phyloP scores from a whole-genome alignment of 2,329 filamentous ascomycete species.

The Alternaria sp. region DNA sequence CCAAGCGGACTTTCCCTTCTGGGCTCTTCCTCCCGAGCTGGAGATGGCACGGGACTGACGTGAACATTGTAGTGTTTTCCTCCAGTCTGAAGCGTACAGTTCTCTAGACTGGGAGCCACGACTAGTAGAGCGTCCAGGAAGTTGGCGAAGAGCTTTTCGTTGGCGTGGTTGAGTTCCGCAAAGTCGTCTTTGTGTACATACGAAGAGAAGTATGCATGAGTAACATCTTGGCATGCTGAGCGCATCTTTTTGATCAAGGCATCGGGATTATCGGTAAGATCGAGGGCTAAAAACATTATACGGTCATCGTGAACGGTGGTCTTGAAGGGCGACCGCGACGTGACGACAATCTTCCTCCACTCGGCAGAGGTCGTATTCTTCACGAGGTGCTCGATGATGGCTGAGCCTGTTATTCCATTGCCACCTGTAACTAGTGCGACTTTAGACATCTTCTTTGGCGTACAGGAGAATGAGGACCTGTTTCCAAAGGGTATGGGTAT shows the following conservation, averaged over 20 bases:
- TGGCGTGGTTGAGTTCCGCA: background rate
- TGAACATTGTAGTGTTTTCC: slow-evolving; percentile 14
- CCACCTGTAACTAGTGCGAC: slow-evolving; percentile 13
- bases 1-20: background rate
- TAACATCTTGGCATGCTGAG: background rate
- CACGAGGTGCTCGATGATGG: slow-evolving; percentile 12
- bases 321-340: slow-evolving; percentile 11
- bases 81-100: slow-evolving; percentile 10
- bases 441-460: background rate
- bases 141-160: slow-evolving; percentile 3
- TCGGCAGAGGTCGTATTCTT: background rate
- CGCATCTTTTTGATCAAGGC: slow-evolving; percentile 3
- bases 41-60: slow-evolving; percentile 6
- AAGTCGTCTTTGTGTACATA: slow-evolving; percentile 15
- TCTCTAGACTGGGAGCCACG: background rate
- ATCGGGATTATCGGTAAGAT: background rate
- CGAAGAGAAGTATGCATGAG: slow-evolving; percentile 16
- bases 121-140: slow-evolving; percentile 5
- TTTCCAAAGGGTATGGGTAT: background rate
- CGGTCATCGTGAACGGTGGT: slow-evolving; percentile 7
- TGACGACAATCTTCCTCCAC: slow-evolving; percentile 12
- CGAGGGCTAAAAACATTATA: slow-evolving; percentile 8
- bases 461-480: background rate
- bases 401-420: slow-evolving; percentile 12
- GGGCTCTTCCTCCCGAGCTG: slow-evolving; percentile 1